These are phyloP conservation scores for Obba rivulosa DNA, from an alignment of 768 basidiomycete genomes.

Conservation along the genomic window DNA sequence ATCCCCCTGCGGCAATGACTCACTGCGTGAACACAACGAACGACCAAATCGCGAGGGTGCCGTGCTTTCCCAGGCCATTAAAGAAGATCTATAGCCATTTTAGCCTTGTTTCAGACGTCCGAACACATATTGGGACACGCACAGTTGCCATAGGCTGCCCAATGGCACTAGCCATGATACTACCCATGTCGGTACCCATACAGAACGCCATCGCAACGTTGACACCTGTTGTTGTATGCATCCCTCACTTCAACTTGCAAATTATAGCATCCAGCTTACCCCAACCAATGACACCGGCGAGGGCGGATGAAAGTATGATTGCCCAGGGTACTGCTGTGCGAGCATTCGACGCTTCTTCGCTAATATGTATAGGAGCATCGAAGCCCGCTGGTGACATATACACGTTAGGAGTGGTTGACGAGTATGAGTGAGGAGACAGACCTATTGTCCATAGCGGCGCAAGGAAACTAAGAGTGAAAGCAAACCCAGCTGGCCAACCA, in stretches of 20 bases:
- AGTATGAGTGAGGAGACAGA: background rate
- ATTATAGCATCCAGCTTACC: slow-evolving; percentile 27
- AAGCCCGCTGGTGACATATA: slow-evolving; percentile 22
- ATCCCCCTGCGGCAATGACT: background rate
- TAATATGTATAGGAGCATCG: slow-evolving; percentile 53
- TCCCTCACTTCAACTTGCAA: background rate
- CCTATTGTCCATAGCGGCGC: slow-evolving; percentile 41
- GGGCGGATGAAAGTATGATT: slow-evolving; percentile 44
- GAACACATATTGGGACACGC: slow-evolving; percentile 5
- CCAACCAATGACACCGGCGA: slow-evolving; percentile 48
- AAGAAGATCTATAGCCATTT: slow-evolving; percentile 17
- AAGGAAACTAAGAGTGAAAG: slow-evolving; percentile 46
- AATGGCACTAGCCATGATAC: slow-evolving; percentile 36
- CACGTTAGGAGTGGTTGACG: background rate
- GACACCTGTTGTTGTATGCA: slow-evolving; percentile 32
- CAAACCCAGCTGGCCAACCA: slow-evolving; percentile 44
- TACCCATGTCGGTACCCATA: slow-evolving; percentile 44
- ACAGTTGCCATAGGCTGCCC: slow-evolving; percentile 55
- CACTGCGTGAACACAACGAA: slow-evolving; percentile 28
- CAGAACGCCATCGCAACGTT: slow-evolving; percentile 58
- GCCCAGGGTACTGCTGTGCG: slow-evolving; percentile 56
- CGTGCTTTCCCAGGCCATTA: slow-evolving; percentile 29
- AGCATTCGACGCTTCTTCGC: slow-evolving; percentile 59
- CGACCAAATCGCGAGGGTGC: slow-evolving; percentile 31
- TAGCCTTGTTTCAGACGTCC: background rate